Conservation (phyloP, 2,329 filamentous ascomycete genomes). For the Calonectria ilicicola region DNA sequence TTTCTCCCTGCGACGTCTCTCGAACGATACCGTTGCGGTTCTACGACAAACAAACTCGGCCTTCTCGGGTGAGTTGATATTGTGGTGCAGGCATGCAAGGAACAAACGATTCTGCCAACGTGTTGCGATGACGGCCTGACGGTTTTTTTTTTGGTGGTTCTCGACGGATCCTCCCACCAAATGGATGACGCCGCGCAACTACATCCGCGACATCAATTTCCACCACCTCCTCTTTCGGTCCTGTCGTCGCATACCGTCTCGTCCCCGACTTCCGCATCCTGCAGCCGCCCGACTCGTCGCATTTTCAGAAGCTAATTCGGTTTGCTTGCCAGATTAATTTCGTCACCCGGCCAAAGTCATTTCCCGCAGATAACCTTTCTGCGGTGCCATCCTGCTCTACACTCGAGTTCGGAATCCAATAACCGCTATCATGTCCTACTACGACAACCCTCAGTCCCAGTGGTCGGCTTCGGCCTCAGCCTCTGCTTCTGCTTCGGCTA, state of each 20-base stretch:
- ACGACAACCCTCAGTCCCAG: constrained; percentile 58
- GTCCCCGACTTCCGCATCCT: constrained; percentile 26
- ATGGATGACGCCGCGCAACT: constrained; percentile 41
- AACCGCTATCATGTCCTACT: constrained; percentile 55
- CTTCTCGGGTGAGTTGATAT: constrained; percentile 37
- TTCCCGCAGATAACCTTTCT: constrained; percentile 17
- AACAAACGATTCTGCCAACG: constrained; percentile 31
- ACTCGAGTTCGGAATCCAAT: constrained; percentile 25
- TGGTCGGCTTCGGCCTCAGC: constrained; percentile 48
- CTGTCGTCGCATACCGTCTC: constrained; percentile 30
- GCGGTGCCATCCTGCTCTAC: constrained; percentile 31
- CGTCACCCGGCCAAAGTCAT: constrained; percentile 28
- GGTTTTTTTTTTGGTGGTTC: constrained; percentile 35
- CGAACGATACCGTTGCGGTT: constrained; percentile 33
- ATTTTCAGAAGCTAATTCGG: constrained; percentile 31
- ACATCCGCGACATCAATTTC: constrained; percentile 34
- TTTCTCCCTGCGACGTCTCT: constrained; percentile 37
- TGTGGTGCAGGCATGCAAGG: constrained; percentile 22
- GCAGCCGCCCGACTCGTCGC: constrained; percentile 12
- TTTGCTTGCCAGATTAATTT: constrained; percentile 26
- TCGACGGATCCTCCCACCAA: constrained; percentile 35
- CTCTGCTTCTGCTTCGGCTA: constrained; percentile 16
- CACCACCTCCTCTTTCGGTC: constrained; percentile 29
- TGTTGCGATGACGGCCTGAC: constrained; percentile 39
- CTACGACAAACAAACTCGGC: constrained; percentile 30